Conservation (phyloP, 495 filamentous ascomycete genomes). For the Parmelia sp. region DNA sequence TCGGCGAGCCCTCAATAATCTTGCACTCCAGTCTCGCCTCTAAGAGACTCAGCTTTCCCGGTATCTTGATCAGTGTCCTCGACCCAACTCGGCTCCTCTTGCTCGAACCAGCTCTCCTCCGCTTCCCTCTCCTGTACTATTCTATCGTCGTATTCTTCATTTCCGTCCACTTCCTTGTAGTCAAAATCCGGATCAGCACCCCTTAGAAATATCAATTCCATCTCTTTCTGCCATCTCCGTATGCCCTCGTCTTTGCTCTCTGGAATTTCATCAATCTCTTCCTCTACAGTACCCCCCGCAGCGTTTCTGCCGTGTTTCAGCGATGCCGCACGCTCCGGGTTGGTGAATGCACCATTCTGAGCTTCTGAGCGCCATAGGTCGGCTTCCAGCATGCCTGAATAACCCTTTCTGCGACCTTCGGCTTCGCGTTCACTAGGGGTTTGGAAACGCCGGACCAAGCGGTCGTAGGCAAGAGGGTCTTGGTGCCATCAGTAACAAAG, state of each 20-base stretch:
- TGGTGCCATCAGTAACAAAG: constrained; percentile 32
- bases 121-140: constrained; percentile 48
- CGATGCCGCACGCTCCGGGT: constrained; percentile 49
- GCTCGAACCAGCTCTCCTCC: constrained; percentile 68
- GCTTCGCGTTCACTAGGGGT: constrained; percentile 63
- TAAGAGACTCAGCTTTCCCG: constrained; percentile 34
- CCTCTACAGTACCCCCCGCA: constrained; percentile 50
- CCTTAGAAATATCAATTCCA: constrained; percentile 61
- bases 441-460: constrained; percentile 71
- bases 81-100: constrained; percentile 63
- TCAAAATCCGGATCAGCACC: constrained; percentile 74
- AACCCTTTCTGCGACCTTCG: constrained; percentile 65
- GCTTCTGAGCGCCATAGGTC: constrained; percentile 68
- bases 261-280: constrained; percentile 53
- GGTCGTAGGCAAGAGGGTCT: constrained; percentile 78
- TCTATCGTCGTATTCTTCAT: constrained; percentile 63
- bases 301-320: constrained; percentile 43
- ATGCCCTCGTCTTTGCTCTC: constrained; percentile 57
- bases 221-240: constrained; percentile 59
- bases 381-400: constrained; percentile 64
- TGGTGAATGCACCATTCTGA: constrained; percentile 55
- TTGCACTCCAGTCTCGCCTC: constrained; percentile 73
- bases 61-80: constrained; percentile 42
- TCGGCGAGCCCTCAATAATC: constrained; percentile 52
- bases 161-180: constrained; percentile 59